Base-by-base conservation (phyloP, 169 alveolate species). In the Plasmodium billcollinsi region DNA sequence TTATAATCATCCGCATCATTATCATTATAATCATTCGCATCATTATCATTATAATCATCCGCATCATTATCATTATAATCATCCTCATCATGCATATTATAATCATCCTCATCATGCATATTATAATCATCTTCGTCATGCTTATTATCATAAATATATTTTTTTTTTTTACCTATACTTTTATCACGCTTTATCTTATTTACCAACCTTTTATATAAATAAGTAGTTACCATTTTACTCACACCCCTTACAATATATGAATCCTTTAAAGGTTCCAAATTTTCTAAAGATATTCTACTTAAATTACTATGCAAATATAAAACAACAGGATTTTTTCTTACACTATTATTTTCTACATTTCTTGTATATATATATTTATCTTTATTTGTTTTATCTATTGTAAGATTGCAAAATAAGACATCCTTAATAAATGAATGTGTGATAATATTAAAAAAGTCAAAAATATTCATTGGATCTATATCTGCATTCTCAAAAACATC, bases 161-260 rank as follows among this genome's bases (percentile, higher is more conserved):
- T 39, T 39, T 39, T 39, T 39, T 39, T 39, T 39, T 39, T 39
- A 39, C 47, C 47, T 39, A 39, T 39, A 5, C 47, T 6, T 39
- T 39, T 39, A 39, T 6, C 47, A 39, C 9, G 9, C 29, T 72
- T 39, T 47, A 86, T 72, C 66, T 63, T 59, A 26, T 50, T 73
- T 58, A 86, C 15, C 29, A 86, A 29, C 14, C 92, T 54, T 20
- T 62, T 88, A 47, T 86, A 73, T 45, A 86, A 86, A 73, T 65
- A 86, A 3, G 75, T 20, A 24, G 92, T 86, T 43, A 86, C 92
- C 11, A 39, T 39, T 72, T 67, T 86, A 21, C 73, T 33, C 12
- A 86, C 63, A 11, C 92, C 92, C 9, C 92, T 45, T n/a, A 86
- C 92, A 8, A 86, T 50, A 29, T 73, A 86, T 39, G 92, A 86